phyloP scores from a whole-genome alignment of 345 rosid genomes.

The Crucihimalaya himalaica region DNA sequence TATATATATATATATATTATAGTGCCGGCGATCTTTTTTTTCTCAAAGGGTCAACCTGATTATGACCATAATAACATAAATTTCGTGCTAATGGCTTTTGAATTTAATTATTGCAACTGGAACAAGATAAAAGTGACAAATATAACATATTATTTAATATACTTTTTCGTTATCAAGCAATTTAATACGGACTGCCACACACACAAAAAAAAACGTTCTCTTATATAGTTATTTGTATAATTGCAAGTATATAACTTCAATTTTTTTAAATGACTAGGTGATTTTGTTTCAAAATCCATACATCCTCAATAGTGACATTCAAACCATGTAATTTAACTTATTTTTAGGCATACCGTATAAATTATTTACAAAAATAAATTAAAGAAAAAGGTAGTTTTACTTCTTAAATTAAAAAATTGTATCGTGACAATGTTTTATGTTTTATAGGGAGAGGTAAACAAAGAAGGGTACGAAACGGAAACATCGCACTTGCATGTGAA shows the following conservation, averaged over 20 bases:
- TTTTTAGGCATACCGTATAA: neutral
- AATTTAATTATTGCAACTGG: neutral
- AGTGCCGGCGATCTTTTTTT: conserved; percentile 14
- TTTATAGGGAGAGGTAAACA: conserved; percentile 35
- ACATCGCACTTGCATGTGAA: conserved; percentile 36
- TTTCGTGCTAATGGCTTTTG: conserved; percentile 1
- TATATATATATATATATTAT: too few relatives aligned
- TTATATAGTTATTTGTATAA: neutral
- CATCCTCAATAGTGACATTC: too few relatives aligned
- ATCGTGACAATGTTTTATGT: conserved; percentile 14
- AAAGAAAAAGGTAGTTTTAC: neutral
- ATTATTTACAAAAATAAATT: neutral
- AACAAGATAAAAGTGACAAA: neutral
- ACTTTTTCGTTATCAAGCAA: neutral
- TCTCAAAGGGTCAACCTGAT: conserved; percentile 21
- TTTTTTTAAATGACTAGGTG: too few relatives aligned
- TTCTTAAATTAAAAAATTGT: conserved; percentile 15
- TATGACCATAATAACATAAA: conserved; percentile 10
- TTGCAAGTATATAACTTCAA: neutral
- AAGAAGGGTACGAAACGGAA: conserved; percentile 15
- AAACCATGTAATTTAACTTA: too few relatives aligned
- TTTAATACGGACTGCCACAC: neutral
- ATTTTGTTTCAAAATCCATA: too few relatives aligned
- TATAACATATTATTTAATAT: neutral
- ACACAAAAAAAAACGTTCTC: neutral